Base-by-base conservation (phyloP, 2,329 filamentous ascomycete genomes). In the Raffaelea ambrosiae region DNA sequence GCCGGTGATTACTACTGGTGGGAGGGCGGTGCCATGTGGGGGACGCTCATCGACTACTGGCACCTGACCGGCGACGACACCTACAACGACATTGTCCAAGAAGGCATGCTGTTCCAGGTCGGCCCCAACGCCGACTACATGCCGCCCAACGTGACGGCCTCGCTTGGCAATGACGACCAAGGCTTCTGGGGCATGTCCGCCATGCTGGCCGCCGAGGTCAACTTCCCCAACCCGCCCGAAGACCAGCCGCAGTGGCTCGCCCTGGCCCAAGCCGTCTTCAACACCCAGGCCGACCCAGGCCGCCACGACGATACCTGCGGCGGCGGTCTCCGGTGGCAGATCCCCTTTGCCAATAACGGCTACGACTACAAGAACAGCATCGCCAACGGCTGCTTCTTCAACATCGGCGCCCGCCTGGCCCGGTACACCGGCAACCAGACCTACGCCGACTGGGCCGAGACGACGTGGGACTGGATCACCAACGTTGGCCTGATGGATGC, bases 311-410 rank as follows among this genome's bases (percentile, higher is more conserved):
- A 59, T 0, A 68, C 66, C 2, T 86, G 83, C 59, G 68, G 67
- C 19, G 82, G 82, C 46, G 83, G 82, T 2, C 61, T 86, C 49
- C 75, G 79, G 51, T 84, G 81, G 81, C 82, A 86, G 64, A 79
- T 86, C 40, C 79, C 74, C 56, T 63, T 69, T 0, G 75, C 77
- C 56, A 83, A 84, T 57, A 68, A 63, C 26, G 83, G 83, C 3
- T 87, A 81, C 61, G 69, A 76, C 53, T 86, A 85, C 69, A 87
- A 75, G 59, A 73, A 73, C 49, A 62, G 61, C 22, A 64, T 70
- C 10, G 65, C 69, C n/a, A 75, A 72, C 51, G 71, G 66, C 11
- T 63, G 64, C 49, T 72, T 73, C 57, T 73, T 77, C 61, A 71
- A 74, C 52, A 54, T 76, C 14, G 69, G 66, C 3, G 71, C 82